phyloP scores from a whole-genome alignment of 192 early-diverging fungal genomes.

The Umbelopsis ramanniana region DNA sequence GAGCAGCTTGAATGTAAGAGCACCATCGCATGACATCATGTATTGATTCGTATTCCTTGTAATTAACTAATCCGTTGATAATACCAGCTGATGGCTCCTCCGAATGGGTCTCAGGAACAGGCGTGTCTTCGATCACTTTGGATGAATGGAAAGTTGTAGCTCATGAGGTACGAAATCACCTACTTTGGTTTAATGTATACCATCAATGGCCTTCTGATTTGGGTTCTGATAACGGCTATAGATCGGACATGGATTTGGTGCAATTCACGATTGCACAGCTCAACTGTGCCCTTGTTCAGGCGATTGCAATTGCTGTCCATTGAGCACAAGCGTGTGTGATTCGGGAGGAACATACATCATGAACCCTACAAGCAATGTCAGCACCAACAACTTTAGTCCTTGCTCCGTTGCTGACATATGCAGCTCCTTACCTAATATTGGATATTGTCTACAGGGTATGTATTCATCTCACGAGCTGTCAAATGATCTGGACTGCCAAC shows the following conservation, averaged over 20 bases:
- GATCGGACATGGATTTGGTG: constrained; percentile 90
- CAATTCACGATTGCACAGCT: constrained; percentile 86
- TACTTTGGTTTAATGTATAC: no score
- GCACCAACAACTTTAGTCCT: constrained; percentile 69
- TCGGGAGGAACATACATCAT: constrained; percentile 68
- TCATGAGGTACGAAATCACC: constrained; percentile 59
- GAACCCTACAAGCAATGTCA: constrained; percentile 75
- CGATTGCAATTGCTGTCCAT: constrained; percentile 66
- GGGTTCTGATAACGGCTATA: neutral
- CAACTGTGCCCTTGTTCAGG: constrained; percentile 62
- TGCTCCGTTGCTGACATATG: constrained; percentile 67
- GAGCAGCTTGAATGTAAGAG: constrained; percentile 46
- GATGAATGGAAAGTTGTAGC: constrained; percentile 95
- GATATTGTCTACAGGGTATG: constrained; percentile 44
- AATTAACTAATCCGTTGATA: neutral
- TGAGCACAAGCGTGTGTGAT: constrained; percentile 68
- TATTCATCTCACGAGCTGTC: constrained; percentile 4
- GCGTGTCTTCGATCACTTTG: constrained; percentile 78
- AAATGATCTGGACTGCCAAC: constrained; percentile 5
- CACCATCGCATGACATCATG: no score
- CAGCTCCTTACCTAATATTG: constrained; percentile 39
- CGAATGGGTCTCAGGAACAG: constrained; percentile 77
- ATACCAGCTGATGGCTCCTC: constrained; percentile 32
- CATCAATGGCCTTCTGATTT: neutral
- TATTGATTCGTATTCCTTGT: no score